Base-by-base conservation (phyloP, 108 stramenopile genomes). In the Stephanodiscus minutulus region DNA sequence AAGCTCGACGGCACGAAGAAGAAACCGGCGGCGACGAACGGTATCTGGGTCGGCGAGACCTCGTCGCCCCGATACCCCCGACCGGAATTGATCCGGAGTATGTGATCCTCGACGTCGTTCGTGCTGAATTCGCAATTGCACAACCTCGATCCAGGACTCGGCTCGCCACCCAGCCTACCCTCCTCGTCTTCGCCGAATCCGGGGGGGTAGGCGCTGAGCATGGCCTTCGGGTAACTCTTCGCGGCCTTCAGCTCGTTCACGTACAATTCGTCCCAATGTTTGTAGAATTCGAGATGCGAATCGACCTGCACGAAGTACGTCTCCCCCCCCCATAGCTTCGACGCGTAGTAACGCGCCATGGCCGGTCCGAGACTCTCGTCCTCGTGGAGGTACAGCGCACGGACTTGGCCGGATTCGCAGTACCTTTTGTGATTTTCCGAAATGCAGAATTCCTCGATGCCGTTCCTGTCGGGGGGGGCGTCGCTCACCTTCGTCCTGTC, bases 251-350 rank as follows among this genome's bases (percentile, higher is more conserved):
- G 36, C 58, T 91, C 90, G 27, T 79, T 73, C 22, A 82, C 81
- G 46, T 91, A 91, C 63, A 85, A 74, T 33, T 56, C 66, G 83
- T 98, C 97, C 96, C 96, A 98, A 15, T 81, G 53, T 0, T 67
- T 25, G 48, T 85, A 86, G 80, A 96, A 96, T 66, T 79, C 56
- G 75, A 91, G 64, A 70, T 96, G 97, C 35, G 90, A 73, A 81
- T 98, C 97, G n/a, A 92, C 91, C 78, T 98, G 97, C 61, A 96
- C 73, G 70, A 90, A 96, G 73, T 74, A 98, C 2, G 80, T 80
- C 69, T 98, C 97, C 3, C 97, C 97, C 57, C 90, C 82, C 95
- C 96, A 98, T 21, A 98, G 79, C 73, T 96, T 98, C 36, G 88
- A 87, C 5, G 91, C 89, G 74, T 89, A 89, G 64, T 95, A 98